Base-by-base conservation (phyloP, 306 rosid genomes). In the Cicer bijugum region DNA sequence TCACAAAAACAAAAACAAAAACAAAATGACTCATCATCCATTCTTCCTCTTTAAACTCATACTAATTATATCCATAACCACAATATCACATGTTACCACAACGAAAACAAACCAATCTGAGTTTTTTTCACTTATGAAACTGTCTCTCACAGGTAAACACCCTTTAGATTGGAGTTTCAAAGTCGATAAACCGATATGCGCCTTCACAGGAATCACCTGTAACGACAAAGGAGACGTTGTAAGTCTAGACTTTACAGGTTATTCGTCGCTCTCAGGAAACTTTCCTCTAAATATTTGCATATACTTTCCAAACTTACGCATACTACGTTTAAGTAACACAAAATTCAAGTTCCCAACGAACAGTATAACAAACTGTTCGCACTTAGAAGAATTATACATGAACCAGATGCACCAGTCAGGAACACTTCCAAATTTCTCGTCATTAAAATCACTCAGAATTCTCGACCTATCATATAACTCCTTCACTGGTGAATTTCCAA, bases 381-480 rank as follows among this genome's bases (percentile, higher is more conserved):
- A 67, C 77, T 58, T 95, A 52, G 89, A 90, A 84, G 88, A 85
- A 71, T 84, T 95, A 1, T 75, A 79, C 73, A 78, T 88, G 89
- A 85, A 74, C 38, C 72, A 6, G 53, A 81, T 95, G 83, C 56
- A 2, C 66, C 88, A 73, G 17, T 42, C 83, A 0, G 90, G 88
- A 14, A 57, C 75, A 11, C 85, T 95, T 28, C 97, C 97, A 8
- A 91, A 91, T 75, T 86, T 95, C 72, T 95, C 97, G 8, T 64
- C 85, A 4, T 19, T 95, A 84, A 87, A 82, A 57, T 69, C 71
- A 12, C 88, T 95, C 0, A 79, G 80, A 56, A 67, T 88, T 43
- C 92, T 95, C 44, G 96, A 91, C 81, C 12, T 95, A 78, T 91
- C 99, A 8, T 78, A 90, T 70, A 95, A 95, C 66, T n/a, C 1